Base-by-base conservation (phyloP, 2,329 filamentous ascomycete species). In the Ilyonectria destructans region DNA sequence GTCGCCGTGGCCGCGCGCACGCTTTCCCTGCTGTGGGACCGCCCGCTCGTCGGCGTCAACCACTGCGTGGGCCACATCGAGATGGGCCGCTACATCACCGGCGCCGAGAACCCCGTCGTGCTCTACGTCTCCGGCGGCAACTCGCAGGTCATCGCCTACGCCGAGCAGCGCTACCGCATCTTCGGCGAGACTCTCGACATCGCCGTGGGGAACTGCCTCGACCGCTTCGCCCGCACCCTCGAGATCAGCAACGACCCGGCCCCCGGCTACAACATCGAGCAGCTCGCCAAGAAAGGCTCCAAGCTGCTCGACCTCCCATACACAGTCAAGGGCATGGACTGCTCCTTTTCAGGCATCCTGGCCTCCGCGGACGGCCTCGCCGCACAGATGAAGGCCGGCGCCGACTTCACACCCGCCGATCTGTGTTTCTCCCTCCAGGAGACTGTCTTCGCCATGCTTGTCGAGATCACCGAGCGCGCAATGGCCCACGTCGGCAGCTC, bases 61-160 rank as follows among this genome's bases (percentile, higher is more conserved):
- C 96, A 99, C 83, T 99, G 96, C 82, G 93, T 99, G 55, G 96
- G 96, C 49, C 96, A 99, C 82, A 98, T 99, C 77, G 96, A 99
- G 85, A 99, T 99, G 96, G 96, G 96, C 35, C 89, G 96, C 58
- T 89, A 93, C 67, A 97, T 99, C 79, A 98, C 96, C 5, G 93
- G 94, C 67, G 95, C 96, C 17, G 85, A 89, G 26, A 96, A 99
- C 82, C 96, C 96, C 0, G 95, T 98, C 40, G 96, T 99, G 55
- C 86, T 99, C 45, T 99, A 99, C 82, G 96, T 98, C 46, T 94
- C 91, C 23, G 96, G 96, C 69, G 96, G 96, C 66, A 99, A 99
- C 85, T 97, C 96, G 15, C 96, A 99, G 84, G 96, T 98, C 29
- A 98, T 98, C 73, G 96, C 96, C 54, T 99, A 98, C 83, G 95